Evolutionary conservation across 2,329 filamentous ascomycete genomes (phyloP).

Genomic region (Ascochyta koolunga): DNA sequence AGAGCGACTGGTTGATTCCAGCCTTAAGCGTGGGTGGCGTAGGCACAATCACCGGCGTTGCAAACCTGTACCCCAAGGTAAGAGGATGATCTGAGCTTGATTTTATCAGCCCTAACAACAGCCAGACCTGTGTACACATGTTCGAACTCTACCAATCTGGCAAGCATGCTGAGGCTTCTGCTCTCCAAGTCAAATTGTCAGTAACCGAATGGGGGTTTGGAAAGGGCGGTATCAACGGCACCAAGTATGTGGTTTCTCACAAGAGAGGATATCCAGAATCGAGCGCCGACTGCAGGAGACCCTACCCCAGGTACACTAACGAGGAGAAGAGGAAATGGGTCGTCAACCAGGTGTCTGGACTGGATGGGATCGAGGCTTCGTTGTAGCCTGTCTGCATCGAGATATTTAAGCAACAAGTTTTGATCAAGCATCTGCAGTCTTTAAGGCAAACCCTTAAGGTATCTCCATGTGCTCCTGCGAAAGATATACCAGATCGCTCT

Average conservation of each 20-base stretch:
- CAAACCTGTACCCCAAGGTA: conserved; percentile 64
- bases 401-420: too few species aligned
- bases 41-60: conserved; percentile 68
- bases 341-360: conserved; percentile 39
- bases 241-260: conserved; percentile 65
- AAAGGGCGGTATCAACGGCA: conserved; percentile 66
- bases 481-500: background rate
- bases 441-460: too few species aligned
- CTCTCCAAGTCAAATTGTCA: conserved; percentile 59
- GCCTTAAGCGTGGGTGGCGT: conserved; percentile 64
- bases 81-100: background rate
- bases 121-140: conserved; percentile 51
- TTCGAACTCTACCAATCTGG: conserved; percentile 58
- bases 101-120: conserved; percentile 5
- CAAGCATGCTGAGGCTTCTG: conserved; percentile 55
- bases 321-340: conserved; percentile 57
- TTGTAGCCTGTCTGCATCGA: conserved; percentile 8
- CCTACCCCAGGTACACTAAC: conserved; percentile 59
- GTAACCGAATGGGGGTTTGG: conserved; percentile 63
- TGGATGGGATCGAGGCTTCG: conserved; percentile 41
- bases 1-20: conserved; percentile 58
- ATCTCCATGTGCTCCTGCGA: too few species aligned
- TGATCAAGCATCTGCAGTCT: too few species aligned
- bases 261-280: conserved; percentile 58
- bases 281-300: conserved; percentile 60